These are phyloP conservation scores for Neoscytalidium dimidiatum DNA, from an alignment of 2,329 filamentous ascomycete species.

Conservation along the genomic window DNA sequence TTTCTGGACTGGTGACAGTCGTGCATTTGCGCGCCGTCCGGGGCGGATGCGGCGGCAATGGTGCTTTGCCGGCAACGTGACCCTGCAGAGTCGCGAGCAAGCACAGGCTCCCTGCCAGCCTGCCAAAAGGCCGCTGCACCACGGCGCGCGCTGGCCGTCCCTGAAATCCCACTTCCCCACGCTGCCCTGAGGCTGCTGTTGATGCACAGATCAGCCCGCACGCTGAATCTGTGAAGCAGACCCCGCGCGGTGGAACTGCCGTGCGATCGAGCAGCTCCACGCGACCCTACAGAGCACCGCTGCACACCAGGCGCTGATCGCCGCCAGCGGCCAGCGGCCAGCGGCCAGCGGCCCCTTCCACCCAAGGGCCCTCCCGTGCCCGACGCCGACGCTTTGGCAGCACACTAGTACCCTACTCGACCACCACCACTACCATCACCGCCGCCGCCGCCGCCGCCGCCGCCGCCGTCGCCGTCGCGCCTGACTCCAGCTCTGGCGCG, in stretches of 20 bases:
- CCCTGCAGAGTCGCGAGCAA: not conserved
- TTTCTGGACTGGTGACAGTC: not conserved
- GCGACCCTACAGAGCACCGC: not conserved
- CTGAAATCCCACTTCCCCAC: conserved; percentile 12
- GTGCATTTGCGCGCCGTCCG: not conserved
- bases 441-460: too few species aligned
- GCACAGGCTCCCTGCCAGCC: not conserved
- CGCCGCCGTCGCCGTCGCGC: too few species aligned
- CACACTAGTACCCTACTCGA: not conserved
- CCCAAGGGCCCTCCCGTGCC: conserved; percentile 1
- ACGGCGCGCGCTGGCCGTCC: conserved; percentile 1
- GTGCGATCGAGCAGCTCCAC: not conserved
- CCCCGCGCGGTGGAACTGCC: not conserved
- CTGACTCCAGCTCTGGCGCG: not conserved
- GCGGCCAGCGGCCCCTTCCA: conserved; percentile 7
- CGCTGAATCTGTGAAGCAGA: not conserved
- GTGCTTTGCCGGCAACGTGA: conserved; percentile 9
- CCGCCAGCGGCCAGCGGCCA: not conserved
- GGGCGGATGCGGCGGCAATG: conserved; percentile 19
- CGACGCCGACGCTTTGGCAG: not conserved
- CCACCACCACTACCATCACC: not conserved
- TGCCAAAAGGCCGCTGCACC: not conserved
- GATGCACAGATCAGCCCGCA: conserved; percentile 5
- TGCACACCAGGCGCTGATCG: conserved; percentile 1
- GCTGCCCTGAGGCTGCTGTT: not conserved